These are phyloP conservation scores for Micromonas pusilla DNA, from an alignment of 139 green algal genomes.

Conservation along the genomic window DNA sequence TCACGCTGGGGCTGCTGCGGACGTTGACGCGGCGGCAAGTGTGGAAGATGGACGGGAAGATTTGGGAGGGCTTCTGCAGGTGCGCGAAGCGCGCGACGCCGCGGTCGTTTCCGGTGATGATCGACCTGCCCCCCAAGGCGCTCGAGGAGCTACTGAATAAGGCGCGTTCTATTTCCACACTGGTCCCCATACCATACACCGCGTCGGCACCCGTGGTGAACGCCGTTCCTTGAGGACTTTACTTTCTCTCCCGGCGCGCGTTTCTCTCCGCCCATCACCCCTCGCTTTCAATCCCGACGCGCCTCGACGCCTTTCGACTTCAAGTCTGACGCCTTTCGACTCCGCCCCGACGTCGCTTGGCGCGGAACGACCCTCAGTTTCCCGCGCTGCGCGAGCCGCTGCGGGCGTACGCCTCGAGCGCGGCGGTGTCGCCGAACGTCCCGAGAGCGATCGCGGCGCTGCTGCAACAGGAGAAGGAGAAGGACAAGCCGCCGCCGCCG, in stretches of 20 bases:
- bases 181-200: no score
- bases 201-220: no score
- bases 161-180: no score
- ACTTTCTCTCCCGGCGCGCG: no score
- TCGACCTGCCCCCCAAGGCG: conserved; percentile 5
- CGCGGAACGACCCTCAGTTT: no score
- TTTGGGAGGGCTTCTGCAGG: conserved; percentile 27
- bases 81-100: conserved; percentile 15
- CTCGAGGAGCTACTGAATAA: conserved; percentile 5
- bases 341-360: no score
- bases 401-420: neutral
- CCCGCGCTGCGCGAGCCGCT: neutral
- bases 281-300: no score
- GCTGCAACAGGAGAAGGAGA: neutral
- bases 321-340: no score
- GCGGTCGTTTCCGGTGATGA: conserved; percentile 23
- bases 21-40: conserved; percentile 25
- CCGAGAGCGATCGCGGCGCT: neutral
- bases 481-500: no score
- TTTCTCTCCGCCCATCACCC: no score
- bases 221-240: no score
- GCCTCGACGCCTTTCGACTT: no score
- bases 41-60: conserved; percentile 23
- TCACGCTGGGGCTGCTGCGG: conserved; percentile 21
- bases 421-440: neutral